Evolutionary conservation across 768 basidiomycete genomes (phyloP).

Genomic region (Butyriboletus loyo): DNA sequence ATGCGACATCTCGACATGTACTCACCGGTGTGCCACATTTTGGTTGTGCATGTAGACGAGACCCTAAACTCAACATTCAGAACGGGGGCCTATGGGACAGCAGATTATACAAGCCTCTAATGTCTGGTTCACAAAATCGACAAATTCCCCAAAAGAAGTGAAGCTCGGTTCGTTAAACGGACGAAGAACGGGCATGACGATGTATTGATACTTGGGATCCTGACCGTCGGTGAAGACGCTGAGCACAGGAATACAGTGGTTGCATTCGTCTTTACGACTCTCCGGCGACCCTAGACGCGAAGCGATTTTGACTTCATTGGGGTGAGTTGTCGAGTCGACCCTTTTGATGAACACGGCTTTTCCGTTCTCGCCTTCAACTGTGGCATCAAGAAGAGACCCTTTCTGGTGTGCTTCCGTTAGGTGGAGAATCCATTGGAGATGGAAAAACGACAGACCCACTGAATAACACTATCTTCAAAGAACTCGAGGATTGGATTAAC

Average conservation of each 20-base stretch:
- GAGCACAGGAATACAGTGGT: conserved; percentile 26
- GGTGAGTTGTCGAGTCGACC: not conserved
- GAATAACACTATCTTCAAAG: not conserved
- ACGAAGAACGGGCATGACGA: conserved; percentile 10
- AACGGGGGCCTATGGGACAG: not conserved
- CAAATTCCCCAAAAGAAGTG: conserved; percentile 22
- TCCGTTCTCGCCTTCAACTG: not conserved
- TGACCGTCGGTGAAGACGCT: conserved; percentile 8
- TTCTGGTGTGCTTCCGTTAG: not conserved
- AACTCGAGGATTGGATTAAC: not conserved
- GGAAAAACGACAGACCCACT: not conserved
- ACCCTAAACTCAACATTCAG: not conserved
- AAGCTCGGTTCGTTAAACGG: conserved; percentile 25
- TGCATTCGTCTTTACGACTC: conserved; percentile 1
- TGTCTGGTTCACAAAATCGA: conserved; percentile 27
- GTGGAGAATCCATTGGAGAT: not conserved
- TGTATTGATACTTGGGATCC: not conserved
- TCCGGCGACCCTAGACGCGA: not conserved
- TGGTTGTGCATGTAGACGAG: not conserved
- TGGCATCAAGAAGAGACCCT: conserved; percentile 8
- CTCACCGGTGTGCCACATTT: not conserved
- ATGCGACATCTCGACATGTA: not conserved
- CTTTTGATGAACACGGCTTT: conserved; percentile 14
- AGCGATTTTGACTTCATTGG: not conserved
- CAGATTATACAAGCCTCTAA: not conserved